Base-by-base conservation (phyloP, 352 stramenopile genomes). In the Globisporangium radiosum region DNA sequence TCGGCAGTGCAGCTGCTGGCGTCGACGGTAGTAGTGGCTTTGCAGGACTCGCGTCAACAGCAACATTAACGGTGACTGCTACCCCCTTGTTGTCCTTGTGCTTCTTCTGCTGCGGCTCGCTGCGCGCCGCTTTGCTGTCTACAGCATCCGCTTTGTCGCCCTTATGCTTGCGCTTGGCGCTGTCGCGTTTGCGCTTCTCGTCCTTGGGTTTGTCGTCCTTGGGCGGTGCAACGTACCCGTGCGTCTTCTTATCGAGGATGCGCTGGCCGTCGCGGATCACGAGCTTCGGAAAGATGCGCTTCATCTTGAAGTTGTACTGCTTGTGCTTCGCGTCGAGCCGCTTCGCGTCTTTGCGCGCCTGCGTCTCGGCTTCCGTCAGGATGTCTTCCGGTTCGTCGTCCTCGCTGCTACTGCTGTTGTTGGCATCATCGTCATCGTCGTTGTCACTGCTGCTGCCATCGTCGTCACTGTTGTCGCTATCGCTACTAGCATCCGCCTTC, bases 271-370 rank as follows among this genome's bases (percentile, higher is more conserved):
- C 85, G 10, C 85, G 83, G 39, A 94, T 78, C 54, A 93, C 78
- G 17, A 94, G 67, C 57, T 78, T 82, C 19, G 81, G 80, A 45
- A 94, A 94, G 52, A 94, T 42, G 0, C 82, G 78, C 69, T 93
- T 94, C 71, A 94, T 93, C 71, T 90, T 90, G 65, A 90, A 92
- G 60, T 92, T 91, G 70, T 94, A 94, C 66, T 89, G 75, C 65
- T 91, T 94, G 72, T 92, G 78, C 65, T 90, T 92, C 17, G 74
- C 76, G 50, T 92, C 83, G 14, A 92, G 64, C 14, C 68, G 63
- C 66, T 88, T 91, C 6, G 66, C 76, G 59, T 87, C 73, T 60
- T 91, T 88, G 15, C 73, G 59, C 58, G 79, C 66, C 36, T 66
- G 13, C 54, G 81, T 83, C 39, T 85, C 72, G 47, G 88, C 76